Conservation (phyloP, 2,329 filamentous ascomycete species). For the Cercospora sp. region DNA sequence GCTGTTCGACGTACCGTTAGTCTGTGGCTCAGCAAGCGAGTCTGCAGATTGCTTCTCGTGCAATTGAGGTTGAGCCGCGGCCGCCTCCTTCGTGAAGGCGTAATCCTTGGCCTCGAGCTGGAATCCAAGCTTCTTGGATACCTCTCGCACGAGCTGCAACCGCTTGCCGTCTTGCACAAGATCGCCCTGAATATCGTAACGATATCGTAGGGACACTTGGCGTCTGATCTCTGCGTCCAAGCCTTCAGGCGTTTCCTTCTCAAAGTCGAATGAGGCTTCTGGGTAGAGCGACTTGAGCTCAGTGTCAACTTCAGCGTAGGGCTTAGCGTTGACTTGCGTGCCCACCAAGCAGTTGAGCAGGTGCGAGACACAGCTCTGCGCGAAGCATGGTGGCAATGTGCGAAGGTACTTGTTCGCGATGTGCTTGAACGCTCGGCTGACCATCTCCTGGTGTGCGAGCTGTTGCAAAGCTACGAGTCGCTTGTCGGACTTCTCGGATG, state of each 20-base stretch:
- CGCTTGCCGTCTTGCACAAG: slow-evolving; percentile 71
- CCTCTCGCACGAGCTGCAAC: slow-evolving; percentile 83
- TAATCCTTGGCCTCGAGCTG: slow-evolving; percentile 82
- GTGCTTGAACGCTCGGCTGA: slow-evolving; percentile 95
- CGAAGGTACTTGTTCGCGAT: slow-evolving; percentile 76
- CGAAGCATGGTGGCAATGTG: slow-evolving; percentile 74
- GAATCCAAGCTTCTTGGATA: slow-evolving; percentile 83
- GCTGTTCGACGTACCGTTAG: slow-evolving; percentile 39
- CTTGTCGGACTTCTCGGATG: slow-evolving; percentile 56
- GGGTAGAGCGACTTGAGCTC: slow-evolving; percentile 73
- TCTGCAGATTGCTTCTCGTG: slow-evolving; percentile 35
- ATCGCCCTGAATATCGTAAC: slow-evolving; percentile 67
- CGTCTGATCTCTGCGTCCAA: slow-evolving; percentile 68
- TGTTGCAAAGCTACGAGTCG: slow-evolving; percentile 75
- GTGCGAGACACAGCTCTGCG: slow-evolving; percentile 77
- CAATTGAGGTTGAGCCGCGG: slow-evolving; percentile 22
- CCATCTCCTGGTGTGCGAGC: slow-evolving; percentile 86
- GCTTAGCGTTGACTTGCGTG: slow-evolving; percentile 70
- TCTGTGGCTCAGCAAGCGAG: slow-evolving; percentile 35
- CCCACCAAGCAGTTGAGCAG: slow-evolving; percentile 93
- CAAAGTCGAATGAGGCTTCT: slow-evolving; percentile 79
- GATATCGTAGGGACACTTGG: slow-evolving; percentile 72
- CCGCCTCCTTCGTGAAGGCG: slow-evolving; percentile 57
- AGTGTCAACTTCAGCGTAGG: slow-evolving; percentile 73
- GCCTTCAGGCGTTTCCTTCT: slow-evolving; percentile 71